phyloP scores from a whole-genome alignment of 1,284 basidiomycete species.

The Heterobasidion occidentale region DNA sequence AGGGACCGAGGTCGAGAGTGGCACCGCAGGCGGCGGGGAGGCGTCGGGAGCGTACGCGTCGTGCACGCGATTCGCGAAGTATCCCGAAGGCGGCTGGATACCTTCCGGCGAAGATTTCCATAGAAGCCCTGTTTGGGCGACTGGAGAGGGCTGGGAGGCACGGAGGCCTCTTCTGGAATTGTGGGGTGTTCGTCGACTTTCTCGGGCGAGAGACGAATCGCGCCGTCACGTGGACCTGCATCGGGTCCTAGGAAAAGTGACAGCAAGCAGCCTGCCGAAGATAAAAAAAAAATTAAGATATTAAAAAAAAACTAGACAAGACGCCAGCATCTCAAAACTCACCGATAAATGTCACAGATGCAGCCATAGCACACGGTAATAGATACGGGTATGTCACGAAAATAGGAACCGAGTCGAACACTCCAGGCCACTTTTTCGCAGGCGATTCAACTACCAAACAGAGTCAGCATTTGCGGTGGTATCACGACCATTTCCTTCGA shows the following conservation, averaged over 20 bases:
- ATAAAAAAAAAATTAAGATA: neutral
- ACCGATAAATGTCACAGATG: conserved; percentile 68
- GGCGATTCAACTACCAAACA: conserved; percentile 67
- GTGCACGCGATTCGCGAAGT: conserved; percentile 39
- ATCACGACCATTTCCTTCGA: neutral
- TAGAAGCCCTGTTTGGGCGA: conserved; percentile 13
- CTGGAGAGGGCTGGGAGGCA: conserved; percentile 19
- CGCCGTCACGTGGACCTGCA: conserved; percentile 80
- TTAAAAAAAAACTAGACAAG: neutral
- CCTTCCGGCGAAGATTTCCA: conserved; percentile 16
- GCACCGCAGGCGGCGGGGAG: conserved; percentile 32
- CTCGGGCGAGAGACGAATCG: conserved; percentile 73
- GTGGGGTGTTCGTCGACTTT: conserved; percentile 41
- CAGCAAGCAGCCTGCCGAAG: conserved; percentile 63
- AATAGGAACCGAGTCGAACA: conserved; percentile 59
- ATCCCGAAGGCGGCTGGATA: conserved; percentile 49
- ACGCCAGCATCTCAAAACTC: conserved; percentile 12
- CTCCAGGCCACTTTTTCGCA: conserved; percentile 74
- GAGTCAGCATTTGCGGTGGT: conserved; percentile 1
- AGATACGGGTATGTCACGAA: conserved; percentile 88
- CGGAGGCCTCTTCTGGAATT: conserved; percentile 55
- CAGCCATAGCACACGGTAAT: conserved; percentile 80
- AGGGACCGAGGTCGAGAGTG: conserved; percentile 36
- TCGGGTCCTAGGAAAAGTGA: conserved; percentile 87
- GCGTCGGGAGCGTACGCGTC: conserved; percentile 24